A percentile compares a stretch with the other conserved stretches of the same genome.
phyloP scores from a whole-genome alignment of 129 eudicot species.

The Ambrosia trifida region DNA sequence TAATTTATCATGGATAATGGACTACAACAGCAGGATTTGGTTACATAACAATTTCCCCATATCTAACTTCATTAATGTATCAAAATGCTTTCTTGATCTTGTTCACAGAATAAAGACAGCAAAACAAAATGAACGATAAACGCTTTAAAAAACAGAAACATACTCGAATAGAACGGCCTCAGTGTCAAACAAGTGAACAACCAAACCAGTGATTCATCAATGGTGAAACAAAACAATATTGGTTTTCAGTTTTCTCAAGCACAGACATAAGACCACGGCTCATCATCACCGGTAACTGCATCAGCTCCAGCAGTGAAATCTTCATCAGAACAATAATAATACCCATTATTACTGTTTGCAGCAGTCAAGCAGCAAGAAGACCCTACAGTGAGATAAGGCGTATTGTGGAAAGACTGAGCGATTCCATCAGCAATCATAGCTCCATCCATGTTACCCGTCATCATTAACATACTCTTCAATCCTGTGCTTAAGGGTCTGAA shows the following conservation, averaged over 20 bases:
- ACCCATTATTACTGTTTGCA: constrained; percentile 46
- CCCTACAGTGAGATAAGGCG: constrained; percentile 65
- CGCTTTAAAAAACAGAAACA: neutral
- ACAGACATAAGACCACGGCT: constrained; percentile 76
- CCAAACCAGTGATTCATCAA: constrained; percentile 5
- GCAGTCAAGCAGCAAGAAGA: constrained; percentile 60
- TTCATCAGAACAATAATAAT: constrained; percentile 56
- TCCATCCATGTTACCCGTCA: constrained; percentile 34
- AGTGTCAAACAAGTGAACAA: constrained; percentile 32
- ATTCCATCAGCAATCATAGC: constrained; percentile 52
- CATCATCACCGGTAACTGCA: constrained; percentile 57
- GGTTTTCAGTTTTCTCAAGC: constrained; percentile 42
- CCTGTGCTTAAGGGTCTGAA: constrained; percentile 79
- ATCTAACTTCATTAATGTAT: constrained; percentile 28
- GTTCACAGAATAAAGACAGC: constrained; percentile 33
- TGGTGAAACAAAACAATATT: neutral
- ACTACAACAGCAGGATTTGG: constrained; percentile 19
- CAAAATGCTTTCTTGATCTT: constrained; percentile 35
- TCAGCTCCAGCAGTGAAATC: constrained; percentile 43
- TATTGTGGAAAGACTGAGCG: constrained; percentile 69
- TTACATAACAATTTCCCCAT: constrained; percentile 21
- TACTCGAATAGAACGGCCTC: constrained; percentile 28
- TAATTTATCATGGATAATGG: constrained; percentile 14
- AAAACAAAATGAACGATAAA: constrained; percentile 24
- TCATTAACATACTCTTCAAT: constrained; percentile 58